Base-by-base conservation (phyloP, 2,329 filamentous ascomycete genomes). In the Fusarium sp. region DNA sequence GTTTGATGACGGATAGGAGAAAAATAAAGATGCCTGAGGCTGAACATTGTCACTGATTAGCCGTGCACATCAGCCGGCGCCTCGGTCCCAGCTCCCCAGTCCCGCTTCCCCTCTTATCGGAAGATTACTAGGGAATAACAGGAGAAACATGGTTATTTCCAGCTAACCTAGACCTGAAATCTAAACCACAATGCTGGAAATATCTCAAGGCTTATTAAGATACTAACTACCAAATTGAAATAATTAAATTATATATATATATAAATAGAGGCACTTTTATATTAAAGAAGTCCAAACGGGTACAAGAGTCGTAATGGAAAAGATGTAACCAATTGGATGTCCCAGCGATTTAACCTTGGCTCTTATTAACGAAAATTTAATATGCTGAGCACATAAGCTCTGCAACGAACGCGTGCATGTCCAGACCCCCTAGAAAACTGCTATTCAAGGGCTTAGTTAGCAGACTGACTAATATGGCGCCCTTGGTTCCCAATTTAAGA, bases 31-130 rank as follows among this genome's bases (percentile, higher is more conserved):
- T 66, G 63, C 63, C 63, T 66, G 61, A 66, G 63, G 63, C 61
- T 58, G 4, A 35, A 10, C 5, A 6, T 26, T 18, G 14, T 66
- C 41, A 6, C 26, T 36, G 12, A 66, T 66, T 35, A 66, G 63
- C 63, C 63, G 63, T 58, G 17, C 30, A 59, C 35, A 66, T 66
- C 63, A 66, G 63, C 63, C 63, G 63, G 47, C 61, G 39, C 50
- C 61, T 66, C 61, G 63, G 63, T 38, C 30, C 61, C 36, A 42
- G 15, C 61, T 66, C 15, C 51, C 24, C 35, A 39, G 24, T n/a
- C 24, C 36, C 51, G 20, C 51, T 55, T 41, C 35, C 51, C 51
- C 51, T 55, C 35, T 55, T 55, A 41, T 55, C 24, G 14, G n/a
- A 22, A 41, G 7, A 41, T 28, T 39, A 28, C 5, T 12, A 4